A percentile compares a stretch with the other conserved stretches of the same genome.
phyloP scores from a whole-genome alignment of 805 yeast species.

The Wickerhamomyces hampshirensis region DNA sequence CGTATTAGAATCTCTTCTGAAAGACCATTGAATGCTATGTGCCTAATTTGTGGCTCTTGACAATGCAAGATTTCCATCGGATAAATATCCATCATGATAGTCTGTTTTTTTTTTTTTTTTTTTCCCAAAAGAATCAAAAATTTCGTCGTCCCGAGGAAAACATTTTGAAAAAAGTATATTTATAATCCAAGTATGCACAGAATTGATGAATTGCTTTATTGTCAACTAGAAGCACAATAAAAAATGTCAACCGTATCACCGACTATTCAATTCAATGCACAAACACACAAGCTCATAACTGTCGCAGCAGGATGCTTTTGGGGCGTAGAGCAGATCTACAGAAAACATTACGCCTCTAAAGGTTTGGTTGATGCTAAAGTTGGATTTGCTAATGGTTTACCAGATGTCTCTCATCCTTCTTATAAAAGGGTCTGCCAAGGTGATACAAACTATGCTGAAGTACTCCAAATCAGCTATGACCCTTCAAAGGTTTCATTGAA shows the following conservation, averaged over 20 bases:
- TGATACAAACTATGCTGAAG: slow-evolving; percentile 74
- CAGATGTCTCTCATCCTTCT: slow-evolving; percentile 36
- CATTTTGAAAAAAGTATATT: too few species aligned
- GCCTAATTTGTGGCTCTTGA: too few species aligned
- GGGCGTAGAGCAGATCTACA: slow-evolving; percentile 84
- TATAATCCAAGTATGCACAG: too few species aligned
- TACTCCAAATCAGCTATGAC: slow-evolving; percentile 77
- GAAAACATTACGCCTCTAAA: slow-evolving; percentile 59
- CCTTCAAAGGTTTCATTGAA: slow-evolving; percentile 55
- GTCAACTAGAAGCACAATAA: too few species aligned
- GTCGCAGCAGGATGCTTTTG: slow-evolving; percentile 75
- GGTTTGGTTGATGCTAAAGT: slow-evolving; percentile 76
- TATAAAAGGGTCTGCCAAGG: slow-evolving; percentile 76
- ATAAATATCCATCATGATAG: too few species aligned
- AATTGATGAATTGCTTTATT: too few species aligned
- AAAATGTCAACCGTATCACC: slow-evolving; percentile 30
- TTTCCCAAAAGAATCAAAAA: too few species aligned
- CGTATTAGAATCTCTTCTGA: too few species aligned
- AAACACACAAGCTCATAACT: slow-evolving; percentile 50
- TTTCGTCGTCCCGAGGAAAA: too few species aligned
- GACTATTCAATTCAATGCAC: slow-evolving; percentile 35
- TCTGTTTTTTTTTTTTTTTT: too few species aligned
- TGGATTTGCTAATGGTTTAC: slow-evolving; percentile 84
- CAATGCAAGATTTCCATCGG: too few species aligned
- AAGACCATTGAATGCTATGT: too few species aligned